Evolutionary conservation across 495 filamentous ascomycete species (phyloP), one percentile per base, ranked within the genome.

Genomic region (Trichocladium antarcticum): DNA sequence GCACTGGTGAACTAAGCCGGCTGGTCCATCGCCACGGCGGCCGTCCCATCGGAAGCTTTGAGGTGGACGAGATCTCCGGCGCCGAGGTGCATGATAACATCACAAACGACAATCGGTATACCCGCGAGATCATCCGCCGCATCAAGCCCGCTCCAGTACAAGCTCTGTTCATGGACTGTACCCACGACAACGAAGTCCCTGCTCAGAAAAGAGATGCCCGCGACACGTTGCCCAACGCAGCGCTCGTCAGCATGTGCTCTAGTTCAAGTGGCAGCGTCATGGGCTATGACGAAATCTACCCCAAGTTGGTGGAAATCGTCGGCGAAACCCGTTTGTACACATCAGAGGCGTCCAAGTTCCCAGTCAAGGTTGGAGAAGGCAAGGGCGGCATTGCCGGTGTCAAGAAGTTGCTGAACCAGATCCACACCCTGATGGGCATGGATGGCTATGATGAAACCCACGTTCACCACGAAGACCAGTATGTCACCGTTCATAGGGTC

Each of bases 261-360:
- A 94, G 85, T 53, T 86, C 89, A 1, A 87, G 82, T 24, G 93
- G 93, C 27, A 95, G 89, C 58, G 93, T 96, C 15, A 92, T 96
- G 82, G 93, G 93, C n/a, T 96, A 94, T 58, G 93, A 99, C 59
- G 93, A 99, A 62, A 76, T 97, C 46, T 99, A 99, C 58, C 93
- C 93, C 4, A 81, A 82, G 46, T 71, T 95, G 41, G 78, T 97
- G 17, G 87, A 99, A 56, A 77, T 99, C 17, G 93, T 99, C 12
- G 72, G 80, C 37, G 93, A 99, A 58, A 89, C 77, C 15, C 75
- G 93, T 37, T 67, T 81, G 3, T 99, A 99, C 61, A 70, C 78
- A 7, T 88, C 85, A 2, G 70, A 76, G 28, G 85, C 77, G 16
- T 89, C 85, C 12, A 77, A 56, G 10, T 66, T 71, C 11, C 65